Evolutionary conservation across 2,329 filamentous ascomycete genomes (phyloP).

Genomic region (Colletotrichum horii): DNA sequence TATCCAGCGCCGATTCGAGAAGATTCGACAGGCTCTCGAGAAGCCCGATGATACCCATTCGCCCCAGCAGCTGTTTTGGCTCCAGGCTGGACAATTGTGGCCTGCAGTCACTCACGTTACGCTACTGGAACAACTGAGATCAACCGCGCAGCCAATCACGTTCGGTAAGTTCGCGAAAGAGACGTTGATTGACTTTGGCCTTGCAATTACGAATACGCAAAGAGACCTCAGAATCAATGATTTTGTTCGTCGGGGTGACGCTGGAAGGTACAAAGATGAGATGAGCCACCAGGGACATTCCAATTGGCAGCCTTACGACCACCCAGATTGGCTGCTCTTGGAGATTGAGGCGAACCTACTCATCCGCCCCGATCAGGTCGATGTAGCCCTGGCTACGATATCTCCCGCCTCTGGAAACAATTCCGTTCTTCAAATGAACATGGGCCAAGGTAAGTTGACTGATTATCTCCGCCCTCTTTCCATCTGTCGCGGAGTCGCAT

Average conservation of each 20-base stretch:
- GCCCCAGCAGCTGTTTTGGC: slow-evolving; percentile 40
- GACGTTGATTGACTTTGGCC: slow-evolving; percentile 45
- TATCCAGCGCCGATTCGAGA: background rate
- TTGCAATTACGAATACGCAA: slow-evolving; percentile 50
- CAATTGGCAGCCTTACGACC: slow-evolving; percentile 59
- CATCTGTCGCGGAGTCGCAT: background rate
- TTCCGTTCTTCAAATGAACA: slow-evolving; percentile 69
- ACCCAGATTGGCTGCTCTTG: slow-evolving; percentile 69
- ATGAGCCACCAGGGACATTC: slow-evolving; percentile 52
- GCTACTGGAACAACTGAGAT: slow-evolving; percentile 53
- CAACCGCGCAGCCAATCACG: slow-evolving; percentile 20
- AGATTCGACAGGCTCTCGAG: background rate
- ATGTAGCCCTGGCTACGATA: slow-evolving; percentile 67
- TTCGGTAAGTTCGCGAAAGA: slow-evolving; percentile 43
- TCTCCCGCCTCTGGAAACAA: slow-evolving; percentile 55
- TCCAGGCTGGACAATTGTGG: slow-evolving; percentile 46
- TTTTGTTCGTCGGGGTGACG: slow-evolving; percentile 25
- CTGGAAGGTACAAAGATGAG: slow-evolving; percentile 45
- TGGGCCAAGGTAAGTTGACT: slow-evolving; percentile 61
- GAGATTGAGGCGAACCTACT: slow-evolving; percentile 70
- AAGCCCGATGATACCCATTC: background rate
- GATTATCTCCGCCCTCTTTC: background rate
- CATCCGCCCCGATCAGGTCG: slow-evolving; percentile 65
- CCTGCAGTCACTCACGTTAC: slow-evolving; percentile 47
- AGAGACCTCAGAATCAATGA: slow-evolving; percentile 47